Evolutionary conservation across 306 rosid genomes (phyloP).

Genomic region (Geum urbanum): DNA sequence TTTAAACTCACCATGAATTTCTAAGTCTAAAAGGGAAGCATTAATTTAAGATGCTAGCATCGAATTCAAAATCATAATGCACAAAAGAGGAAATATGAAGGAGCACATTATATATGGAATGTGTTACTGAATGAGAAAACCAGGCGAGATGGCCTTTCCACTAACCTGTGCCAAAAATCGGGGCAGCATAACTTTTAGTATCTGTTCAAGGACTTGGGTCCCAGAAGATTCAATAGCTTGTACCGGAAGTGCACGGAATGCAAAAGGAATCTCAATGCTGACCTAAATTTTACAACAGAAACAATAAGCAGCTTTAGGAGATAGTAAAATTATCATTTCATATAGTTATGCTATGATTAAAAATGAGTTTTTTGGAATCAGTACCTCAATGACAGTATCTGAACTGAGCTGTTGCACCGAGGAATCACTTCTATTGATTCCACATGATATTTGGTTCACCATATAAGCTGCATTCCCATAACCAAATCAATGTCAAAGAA

Average conservation of each 20-base stretch:
- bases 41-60: background rate
- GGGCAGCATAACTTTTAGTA: constrained; percentile 85
- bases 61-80: background rate
- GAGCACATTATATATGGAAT: background rate
- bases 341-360: background rate
- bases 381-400: constrained; percentile 84
- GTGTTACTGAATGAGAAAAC: background rate
- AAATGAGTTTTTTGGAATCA: background rate
- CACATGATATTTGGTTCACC: constrained; percentile 88
- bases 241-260: constrained; percentile 71
- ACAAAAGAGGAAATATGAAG: background rate
- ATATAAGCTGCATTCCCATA: constrained; percentile 86
- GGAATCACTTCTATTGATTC: constrained; percentile 34
- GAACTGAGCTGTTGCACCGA: constrained; percentile 62
- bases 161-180: constrained; percentile 86
- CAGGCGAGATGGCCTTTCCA: background rate
- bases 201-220: constrained; percentile 86
- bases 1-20: background rate
- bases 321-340: background rate
- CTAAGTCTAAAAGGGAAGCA: background rate
- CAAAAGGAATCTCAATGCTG: constrained; percentile 74
- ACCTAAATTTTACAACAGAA: constrained; percentile 55
- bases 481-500: constrained; percentile 74
- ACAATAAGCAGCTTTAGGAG: background rate
- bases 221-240: constrained; percentile 90